These are phyloP conservation scores for Phaeolepiota aurea DNA, from an alignment of 768 basidiomycete species.

Conservation along the genomic window DNA sequence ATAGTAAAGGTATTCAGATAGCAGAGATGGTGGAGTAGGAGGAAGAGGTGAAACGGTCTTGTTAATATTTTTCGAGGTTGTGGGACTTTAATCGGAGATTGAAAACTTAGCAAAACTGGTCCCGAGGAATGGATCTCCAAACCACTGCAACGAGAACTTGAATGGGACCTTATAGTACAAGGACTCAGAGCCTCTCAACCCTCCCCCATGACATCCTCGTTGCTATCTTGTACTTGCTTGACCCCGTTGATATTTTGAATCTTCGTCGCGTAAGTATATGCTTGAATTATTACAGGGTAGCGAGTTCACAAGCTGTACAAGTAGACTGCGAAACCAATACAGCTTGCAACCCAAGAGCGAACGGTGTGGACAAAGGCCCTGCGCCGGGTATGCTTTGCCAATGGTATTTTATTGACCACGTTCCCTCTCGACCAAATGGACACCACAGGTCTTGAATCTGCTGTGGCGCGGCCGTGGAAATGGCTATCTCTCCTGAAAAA, in stretches of 20 bases:
- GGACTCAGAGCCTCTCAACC: too few species aligned
- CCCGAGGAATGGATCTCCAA: too few species aligned
- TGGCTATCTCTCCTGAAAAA: constrained; percentile 5
- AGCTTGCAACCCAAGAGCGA: constrained; percentile 6
- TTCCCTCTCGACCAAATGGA: constrained; percentile 12
- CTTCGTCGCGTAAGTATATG: constrained; percentile 3
- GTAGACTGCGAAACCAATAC: constrained; percentile 9
- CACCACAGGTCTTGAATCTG: constrained; percentile 7
- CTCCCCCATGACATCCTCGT: too few species aligned
- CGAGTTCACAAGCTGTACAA: too few species aligned
- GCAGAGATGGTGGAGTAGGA: constrained; percentile 1
- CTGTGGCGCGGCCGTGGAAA: constrained; percentile 7
- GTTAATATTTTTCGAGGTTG: background rate
- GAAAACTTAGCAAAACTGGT: background rate
- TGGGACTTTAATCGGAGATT: background rate
- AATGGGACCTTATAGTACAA: too few species aligned
- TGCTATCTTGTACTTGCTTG: background rate
- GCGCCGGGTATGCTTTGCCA: constrained; percentile 7
- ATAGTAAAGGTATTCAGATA: background rate
- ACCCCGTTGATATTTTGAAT: background rate
- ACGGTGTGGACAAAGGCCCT: constrained; percentile 13
- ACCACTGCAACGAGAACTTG: too few species aligned
- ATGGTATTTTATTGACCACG: constrained; percentile 10
- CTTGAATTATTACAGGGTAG: background rate
- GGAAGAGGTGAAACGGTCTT: background rate